Conservation (phyloP, 2,329 filamentous ascomycete genomes). For the Ploettnerulaceae sp. region DNA sequence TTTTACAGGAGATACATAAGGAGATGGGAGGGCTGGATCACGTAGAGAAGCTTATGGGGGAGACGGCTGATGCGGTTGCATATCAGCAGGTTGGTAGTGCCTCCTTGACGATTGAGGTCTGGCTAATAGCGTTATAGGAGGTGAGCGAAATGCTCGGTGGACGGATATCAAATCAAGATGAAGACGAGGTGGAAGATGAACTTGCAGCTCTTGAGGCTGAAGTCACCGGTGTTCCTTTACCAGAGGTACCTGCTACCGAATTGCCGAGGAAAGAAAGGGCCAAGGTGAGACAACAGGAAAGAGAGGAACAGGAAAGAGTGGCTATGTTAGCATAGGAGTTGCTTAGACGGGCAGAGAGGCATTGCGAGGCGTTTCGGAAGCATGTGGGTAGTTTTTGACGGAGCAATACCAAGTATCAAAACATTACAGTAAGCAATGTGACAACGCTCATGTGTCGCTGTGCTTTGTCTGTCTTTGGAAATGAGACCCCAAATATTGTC, state of each 20-base stretch:
- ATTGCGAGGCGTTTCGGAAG: constrained; percentile 29
- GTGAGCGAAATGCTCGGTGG: constrained; percentile 86
- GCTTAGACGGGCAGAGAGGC: constrained; percentile 7
- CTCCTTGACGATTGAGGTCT: neutral
- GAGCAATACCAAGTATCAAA: constrained; percentile 21
- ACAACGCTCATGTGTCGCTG: too few relatives aligned
- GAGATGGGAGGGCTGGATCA: constrained; percentile 95
- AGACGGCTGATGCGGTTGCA: constrained; percentile 82
- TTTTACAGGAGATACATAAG: constrained; percentile 83
- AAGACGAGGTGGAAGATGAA: constrained; percentile 97
- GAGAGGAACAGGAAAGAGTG: constrained; percentile 25
- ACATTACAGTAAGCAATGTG: too few relatives aligned
- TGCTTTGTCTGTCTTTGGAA: too few relatives aligned
- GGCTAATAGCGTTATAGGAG: constrained; percentile 53
- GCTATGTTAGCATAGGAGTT: constrained; percentile 31
- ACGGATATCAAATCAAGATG: constrained; percentile 87
- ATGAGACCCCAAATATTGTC: too few relatives aligned
- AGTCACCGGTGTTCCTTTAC: constrained; percentile 37
- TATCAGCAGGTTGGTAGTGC: constrained; percentile 72
- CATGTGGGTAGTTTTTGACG: constrained; percentile 7
- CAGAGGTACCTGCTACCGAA: constrained; percentile 29
- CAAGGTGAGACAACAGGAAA: constrained; percentile 25
- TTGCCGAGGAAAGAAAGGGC: constrained; percentile 28
- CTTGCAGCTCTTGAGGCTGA: constrained; percentile 74
- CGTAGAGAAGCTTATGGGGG: constrained; percentile 92